Evolutionary conservation across 2,329 filamentous ascomycete genomes (phyloP).

Genomic region (Fusarium cyanostomum): DNA sequence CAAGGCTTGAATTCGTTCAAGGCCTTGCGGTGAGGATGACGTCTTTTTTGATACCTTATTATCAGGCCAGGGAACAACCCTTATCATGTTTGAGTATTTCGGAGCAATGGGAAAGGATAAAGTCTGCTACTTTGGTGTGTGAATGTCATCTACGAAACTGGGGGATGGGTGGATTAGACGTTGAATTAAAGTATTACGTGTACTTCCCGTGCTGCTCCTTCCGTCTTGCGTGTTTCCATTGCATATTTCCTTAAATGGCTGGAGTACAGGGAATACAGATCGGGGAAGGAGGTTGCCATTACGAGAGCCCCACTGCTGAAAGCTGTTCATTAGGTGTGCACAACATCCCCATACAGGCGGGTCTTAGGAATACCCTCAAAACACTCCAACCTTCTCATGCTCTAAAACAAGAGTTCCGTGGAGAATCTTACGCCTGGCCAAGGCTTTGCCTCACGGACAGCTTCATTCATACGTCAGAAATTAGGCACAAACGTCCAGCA

Average conservation of each 20-base stretch:
- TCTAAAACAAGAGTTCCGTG: too few species aligned
- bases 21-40: slow-evolving; percentile 21
- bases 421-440: too few species aligned
- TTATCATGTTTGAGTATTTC: slow-evolving; percentile 40
- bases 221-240: slow-evolving; percentile 1
- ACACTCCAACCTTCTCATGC: too few species aligned
- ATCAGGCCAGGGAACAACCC: slow-evolving; percentile 33
- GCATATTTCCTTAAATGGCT: slow-evolving; percentile 2
- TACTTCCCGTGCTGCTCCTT: slow-evolving; percentile 20
- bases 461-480: neutral
- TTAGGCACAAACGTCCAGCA: neutral
- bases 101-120: slow-evolving; percentile 40
- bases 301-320: too few species aligned
- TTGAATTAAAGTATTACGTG: slow-evolving; percentile 39
- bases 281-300: too few species aligned
- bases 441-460: too few species aligned
- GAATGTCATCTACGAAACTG: slow-evolving; percentile 37
- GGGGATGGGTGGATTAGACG: slow-evolving; percentile 25
- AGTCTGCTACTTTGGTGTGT: slow-evolving; percentile 37
- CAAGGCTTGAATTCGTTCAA: slow-evolving; percentile 17
- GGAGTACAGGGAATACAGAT: neutral
- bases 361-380: too few species aligned
- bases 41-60: slow-evolving; percentile 42
- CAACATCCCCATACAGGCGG: too few species aligned
- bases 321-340: too few species aligned